A percentile compares a stretch with the other conserved stretches of the same genome.
Evolutionary conservation across 164 flowering plant genomes (phyloP).

Genomic region (Chimonanthus praecox): DNA sequence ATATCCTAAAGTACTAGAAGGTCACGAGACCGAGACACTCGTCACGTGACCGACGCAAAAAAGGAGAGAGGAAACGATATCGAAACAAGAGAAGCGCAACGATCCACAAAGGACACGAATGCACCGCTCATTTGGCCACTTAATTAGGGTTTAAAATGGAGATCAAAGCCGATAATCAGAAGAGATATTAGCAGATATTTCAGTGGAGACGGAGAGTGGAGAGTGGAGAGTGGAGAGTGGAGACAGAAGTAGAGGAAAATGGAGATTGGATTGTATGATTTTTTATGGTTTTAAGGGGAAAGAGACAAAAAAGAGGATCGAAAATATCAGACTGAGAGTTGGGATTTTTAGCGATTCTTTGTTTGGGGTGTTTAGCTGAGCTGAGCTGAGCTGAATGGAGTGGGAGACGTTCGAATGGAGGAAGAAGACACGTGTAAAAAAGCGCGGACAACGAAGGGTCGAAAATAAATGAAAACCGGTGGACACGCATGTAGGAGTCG

Average conservation of each 20-base stretch:
- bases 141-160: not conserved
- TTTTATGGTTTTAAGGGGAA: not conserved
- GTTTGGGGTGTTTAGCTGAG: not conserved
- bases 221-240: not conserved
- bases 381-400: no score
- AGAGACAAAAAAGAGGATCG: not conserved
- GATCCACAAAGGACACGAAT: not conserved
- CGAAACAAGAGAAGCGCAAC: not conserved
- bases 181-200: not conserved
- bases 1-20: not conserved
- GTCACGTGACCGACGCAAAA: constrained; percentile 8
- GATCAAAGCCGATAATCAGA: not conserved
- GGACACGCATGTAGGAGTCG: no score
- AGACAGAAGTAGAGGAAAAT: not conserved
- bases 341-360: not conserved
- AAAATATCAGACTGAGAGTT: not conserved
- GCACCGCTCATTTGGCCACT: not conserved
- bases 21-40: constrained; percentile 6
- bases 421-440: no score
- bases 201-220: not conserved
- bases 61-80: not conserved
- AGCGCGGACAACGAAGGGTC: no score
- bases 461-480: no score
- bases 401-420: no score
- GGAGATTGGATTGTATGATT: not conserved